A percentile compares a stretch with the other conserved stretches of the same genome.
phyloP scores from a whole-genome alignment of 768 basidiomycete species.

The Leccinum barrowsii region DNA sequence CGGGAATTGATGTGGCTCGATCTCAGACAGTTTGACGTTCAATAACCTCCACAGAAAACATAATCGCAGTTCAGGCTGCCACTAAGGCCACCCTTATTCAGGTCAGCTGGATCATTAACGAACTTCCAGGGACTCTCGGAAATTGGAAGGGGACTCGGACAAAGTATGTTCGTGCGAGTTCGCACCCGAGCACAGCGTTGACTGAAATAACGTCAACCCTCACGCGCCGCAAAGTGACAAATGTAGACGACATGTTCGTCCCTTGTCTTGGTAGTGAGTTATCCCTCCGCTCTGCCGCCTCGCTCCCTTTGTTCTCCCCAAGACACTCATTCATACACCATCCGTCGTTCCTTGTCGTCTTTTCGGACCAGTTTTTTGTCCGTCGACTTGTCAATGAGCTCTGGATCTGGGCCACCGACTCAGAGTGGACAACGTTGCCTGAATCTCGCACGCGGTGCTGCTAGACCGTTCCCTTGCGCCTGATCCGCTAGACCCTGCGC shows the following conservation, averaged over 20 bases:
- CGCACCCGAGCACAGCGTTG: slow-evolving; percentile 3
- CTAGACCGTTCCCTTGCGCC: slow-evolving; percentile 5
- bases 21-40: background rate
- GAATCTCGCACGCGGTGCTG: slow-evolving; percentile 20
- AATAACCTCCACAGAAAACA: background rate
- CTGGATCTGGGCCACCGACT: background rate
- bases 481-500: background rate
- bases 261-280: slow-evolving; percentile 10
- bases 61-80: background rate
- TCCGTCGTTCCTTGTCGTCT: background rate
- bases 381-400: slow-evolving; percentile 9
- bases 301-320: background rate
- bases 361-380: background rate
- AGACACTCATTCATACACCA: background rate
- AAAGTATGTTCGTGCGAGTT: background rate
- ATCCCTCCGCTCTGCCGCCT: slow-evolving; percentile 7
- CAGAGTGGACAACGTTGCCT: slow-evolving; percentile 8
- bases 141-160: background rate
- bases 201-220: slow-evolving; percentile 15
- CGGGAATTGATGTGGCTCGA: slow-evolving; percentile 1
- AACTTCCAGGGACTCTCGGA: background rate
- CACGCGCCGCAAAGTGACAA: slow-evolving; percentile 1
- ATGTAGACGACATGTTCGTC: slow-evolving; percentile 1
- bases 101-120: background rate
- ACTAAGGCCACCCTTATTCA: background rate